Conservation (phyloP, 768 basidiomycete species). For the Lentinus brumalis region DNA sequence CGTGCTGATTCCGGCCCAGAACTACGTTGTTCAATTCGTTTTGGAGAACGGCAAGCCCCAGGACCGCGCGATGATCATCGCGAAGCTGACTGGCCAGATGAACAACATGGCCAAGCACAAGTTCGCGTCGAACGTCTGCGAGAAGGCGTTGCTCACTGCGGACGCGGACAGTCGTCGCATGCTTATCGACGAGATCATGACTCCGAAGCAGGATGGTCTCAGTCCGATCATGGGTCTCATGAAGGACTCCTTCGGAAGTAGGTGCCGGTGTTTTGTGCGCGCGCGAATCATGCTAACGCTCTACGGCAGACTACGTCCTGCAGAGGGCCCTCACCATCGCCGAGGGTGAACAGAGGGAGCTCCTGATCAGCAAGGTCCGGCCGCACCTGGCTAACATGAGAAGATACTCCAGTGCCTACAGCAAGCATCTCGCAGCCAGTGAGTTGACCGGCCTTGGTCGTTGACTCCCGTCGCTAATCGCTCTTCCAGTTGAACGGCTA, state of each 20-base stretch:
- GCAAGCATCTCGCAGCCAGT: slow-evolving; percentile 84
- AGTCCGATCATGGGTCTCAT: slow-evolving; percentile 71
- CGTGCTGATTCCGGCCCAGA: slow-evolving; percentile 43
- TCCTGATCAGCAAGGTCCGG: slow-evolving; percentile 60
- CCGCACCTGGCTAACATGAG: slow-evolving; percentile 73
- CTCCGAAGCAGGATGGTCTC: slow-evolving; percentile 61
- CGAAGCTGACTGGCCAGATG: slow-evolving; percentile 75
- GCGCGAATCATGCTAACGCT: not conserved
- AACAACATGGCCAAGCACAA: slow-evolving; percentile 83
- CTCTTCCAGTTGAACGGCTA: slow-evolving; percentile 63
- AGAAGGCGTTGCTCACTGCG: slow-evolving; percentile 79
- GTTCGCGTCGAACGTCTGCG: slow-evolving; percentile 95
- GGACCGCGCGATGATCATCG: slow-evolving; percentile 68
- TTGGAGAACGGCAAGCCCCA: slow-evolving; percentile 75
- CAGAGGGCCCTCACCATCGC: slow-evolving; percentile 74
- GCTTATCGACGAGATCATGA: slow-evolving; percentile 83
- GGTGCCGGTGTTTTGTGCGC: slow-evolving; percentile 33
- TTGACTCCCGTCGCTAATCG: not conserved
- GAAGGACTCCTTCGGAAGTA: slow-evolving; percentile 89
- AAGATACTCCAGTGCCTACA: slow-evolving; percentile 69
- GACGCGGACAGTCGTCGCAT: slow-evolving; percentile 62
- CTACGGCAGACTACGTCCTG: slow-evolving; percentile 73
- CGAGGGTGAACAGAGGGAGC: slow-evolving; percentile 72
- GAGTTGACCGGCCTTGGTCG: slow-evolving; percentile 33
- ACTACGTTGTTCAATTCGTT: slow-evolving; percentile 95